These are phyloP conservation scores for Cucurbita argyrosperma DNA, from an alignment of 306 rosid genomes.

Conservation along the genomic window DNA sequence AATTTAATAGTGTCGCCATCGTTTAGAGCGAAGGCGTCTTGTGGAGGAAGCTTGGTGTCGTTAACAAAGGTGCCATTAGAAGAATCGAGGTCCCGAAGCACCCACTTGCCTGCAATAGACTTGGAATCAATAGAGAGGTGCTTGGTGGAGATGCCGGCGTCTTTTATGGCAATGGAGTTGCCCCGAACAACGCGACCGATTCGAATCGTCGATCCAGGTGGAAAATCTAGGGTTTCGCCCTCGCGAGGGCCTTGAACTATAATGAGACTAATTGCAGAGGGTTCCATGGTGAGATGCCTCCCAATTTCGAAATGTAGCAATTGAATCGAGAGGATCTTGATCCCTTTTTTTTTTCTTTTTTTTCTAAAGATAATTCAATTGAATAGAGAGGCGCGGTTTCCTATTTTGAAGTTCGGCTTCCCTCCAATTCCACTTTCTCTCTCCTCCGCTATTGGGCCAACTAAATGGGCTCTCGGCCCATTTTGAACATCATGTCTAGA, in stretches of 20 bases:
- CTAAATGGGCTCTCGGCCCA: not conserved
- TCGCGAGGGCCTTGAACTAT: conserved; percentile 51
- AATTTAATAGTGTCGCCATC: conserved; percentile 43
- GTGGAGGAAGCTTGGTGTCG: conserved; percentile 18
- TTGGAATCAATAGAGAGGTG: conserved; percentile 39
- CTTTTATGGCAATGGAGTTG: conserved; percentile 55
- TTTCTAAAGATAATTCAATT: too few species aligned
- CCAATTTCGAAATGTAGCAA: not conserved
- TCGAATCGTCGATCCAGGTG: conserved; percentile 25
- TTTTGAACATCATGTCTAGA: too few species aligned
- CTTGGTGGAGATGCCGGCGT: conserved; percentile 56
- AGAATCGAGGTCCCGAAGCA: conserved; percentile 51
- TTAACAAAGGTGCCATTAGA: conserved; percentile 83
- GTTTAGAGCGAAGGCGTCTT: conserved; percentile 19
- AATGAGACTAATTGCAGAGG: conserved; percentile 24
- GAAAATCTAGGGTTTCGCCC: conserved; percentile 43
- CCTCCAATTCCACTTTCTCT: not conserved
- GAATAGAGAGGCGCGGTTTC: not conserved
- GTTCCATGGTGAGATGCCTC: conserved; percentile 21
- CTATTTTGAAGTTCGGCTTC: not conserved
- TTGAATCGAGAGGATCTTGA: not conserved
- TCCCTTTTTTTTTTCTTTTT: not conserved
- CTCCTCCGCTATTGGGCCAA: not conserved
- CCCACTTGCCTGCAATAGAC: conserved; percentile 29
- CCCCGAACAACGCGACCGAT: conserved; percentile 61